Conservation (phyloP, 2,329 filamentous ascomycete genomes). For the Rutstroemia sp. region DNA sequence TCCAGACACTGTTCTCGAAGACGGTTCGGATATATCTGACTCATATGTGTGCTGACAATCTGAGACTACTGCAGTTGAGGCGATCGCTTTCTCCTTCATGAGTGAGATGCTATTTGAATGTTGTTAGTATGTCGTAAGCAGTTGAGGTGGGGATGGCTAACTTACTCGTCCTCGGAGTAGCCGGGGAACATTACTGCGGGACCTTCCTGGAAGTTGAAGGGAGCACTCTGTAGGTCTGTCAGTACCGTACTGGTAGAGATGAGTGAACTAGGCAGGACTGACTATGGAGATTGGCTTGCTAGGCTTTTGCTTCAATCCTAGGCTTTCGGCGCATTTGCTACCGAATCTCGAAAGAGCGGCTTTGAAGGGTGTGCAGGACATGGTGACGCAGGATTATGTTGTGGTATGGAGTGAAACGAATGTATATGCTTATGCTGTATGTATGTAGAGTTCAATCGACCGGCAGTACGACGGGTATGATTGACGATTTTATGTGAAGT, state of each 20-base stretch:
- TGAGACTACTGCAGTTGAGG: conserved; percentile 24
- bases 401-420: background rate
- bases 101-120: conserved; percentile 21
- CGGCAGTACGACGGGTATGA: background rate
- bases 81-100: conserved; percentile 28
- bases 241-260: conserved; percentile 12
- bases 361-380: conserved; percentile 14
- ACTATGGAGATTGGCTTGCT: conserved; percentile 16
- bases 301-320: conserved; percentile 15
- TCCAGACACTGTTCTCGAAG: conserved; percentile 16
- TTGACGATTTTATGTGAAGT: background rate
- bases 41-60: conserved; percentile 14
- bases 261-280: background rate
- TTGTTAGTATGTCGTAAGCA: background rate
- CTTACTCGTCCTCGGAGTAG: conserved; percentile 52
- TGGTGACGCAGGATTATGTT: background rate
- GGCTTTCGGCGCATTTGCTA: conserved; percentile 14
- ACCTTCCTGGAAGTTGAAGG: conserved; percentile 49
- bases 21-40: conserved; percentile 9
- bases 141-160: conserved; percentile 11
- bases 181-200: conserved; percentile 45
- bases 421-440: conserved; percentile 3
- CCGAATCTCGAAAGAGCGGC: conserved; percentile 10
- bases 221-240: conserved; percentile 42
- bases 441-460: background rate